Percentiles rank a stretch among this genome's conserved stretches.
Evolutionary conservation across 1,284 basidiomycete species (phyloP).

Genomic region (Tylopilus sp.): DNA sequence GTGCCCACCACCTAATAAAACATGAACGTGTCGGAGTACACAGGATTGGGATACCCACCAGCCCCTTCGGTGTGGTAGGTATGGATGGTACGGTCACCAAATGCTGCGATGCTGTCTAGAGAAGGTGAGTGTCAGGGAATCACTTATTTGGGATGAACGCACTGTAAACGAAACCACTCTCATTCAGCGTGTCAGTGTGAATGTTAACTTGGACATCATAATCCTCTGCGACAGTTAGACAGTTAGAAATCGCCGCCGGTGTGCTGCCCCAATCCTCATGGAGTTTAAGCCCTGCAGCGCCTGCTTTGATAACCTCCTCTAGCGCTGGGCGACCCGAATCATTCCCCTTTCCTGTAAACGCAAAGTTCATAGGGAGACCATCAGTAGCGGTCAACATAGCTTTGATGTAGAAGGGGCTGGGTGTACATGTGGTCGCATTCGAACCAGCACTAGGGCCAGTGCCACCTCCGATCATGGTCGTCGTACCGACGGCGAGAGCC

Average conservation of each 20-base stretch:
- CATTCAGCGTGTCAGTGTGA: constrained; percentile 96
- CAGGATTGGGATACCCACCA: constrained; percentile 54
- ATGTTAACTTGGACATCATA: constrained; percentile 98
- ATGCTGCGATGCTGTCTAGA: constrained; percentile 86
- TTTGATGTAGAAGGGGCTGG: constrained; percentile 84
- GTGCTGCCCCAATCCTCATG: constrained; percentile 99
- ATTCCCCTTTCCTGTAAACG: constrained; percentile 93
- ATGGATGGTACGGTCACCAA: constrained; percentile 92
- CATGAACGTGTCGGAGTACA: constrained; percentile 9
- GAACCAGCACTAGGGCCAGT: constrained; percentile 93
- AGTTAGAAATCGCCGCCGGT: constrained; percentile 81
- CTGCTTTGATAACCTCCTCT: constrained; percentile 86
- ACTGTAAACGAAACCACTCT: constrained; percentile 93
- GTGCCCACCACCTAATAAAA: constrained; percentile 82
- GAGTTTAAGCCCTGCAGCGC: constrained; percentile 90
- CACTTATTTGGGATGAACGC: constrained; percentile 32
- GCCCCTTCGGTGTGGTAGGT: constrained; percentile 98
- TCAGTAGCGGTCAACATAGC: constrained; percentile 92
- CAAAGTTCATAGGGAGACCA: constrained; percentile 89
- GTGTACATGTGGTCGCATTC: constrained; percentile 92
- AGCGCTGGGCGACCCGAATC: constrained; percentile 78
- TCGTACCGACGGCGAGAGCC: constrained; percentile 75
- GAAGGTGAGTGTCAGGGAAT: constrained; percentile 20
- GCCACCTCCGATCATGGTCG: constrained; percentile 90
- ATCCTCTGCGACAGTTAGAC: constrained; percentile 84